phyloP scores from a whole-genome alignment of 192 early-diverging fungal species.

The Coemansia nantahalensis region DNA sequence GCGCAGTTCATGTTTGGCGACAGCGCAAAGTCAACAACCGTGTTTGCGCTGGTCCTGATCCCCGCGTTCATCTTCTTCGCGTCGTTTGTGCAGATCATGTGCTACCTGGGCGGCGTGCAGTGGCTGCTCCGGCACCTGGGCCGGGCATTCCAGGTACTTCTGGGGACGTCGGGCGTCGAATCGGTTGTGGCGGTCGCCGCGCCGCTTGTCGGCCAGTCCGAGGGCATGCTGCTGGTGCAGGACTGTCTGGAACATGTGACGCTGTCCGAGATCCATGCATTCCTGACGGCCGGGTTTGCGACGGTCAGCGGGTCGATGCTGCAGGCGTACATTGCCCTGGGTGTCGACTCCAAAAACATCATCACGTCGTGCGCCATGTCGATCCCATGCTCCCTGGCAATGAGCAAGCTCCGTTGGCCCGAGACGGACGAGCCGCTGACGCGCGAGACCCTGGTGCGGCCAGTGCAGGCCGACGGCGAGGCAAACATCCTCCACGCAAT shows the following conservation, averaged over 20 bases:
- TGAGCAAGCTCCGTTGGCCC: constrained; percentile 84
- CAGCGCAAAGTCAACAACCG: constrained; percentile 28
- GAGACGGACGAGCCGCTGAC: constrained; percentile 82
- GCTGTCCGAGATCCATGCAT: constrained; percentile 78
- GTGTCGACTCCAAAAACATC: constrained; percentile 62
- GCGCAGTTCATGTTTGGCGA: constrained; percentile 68
- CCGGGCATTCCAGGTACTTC: constrained; percentile 59
- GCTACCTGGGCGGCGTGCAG: constrained; percentile 82
- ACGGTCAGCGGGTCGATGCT: constrained; percentile 85
- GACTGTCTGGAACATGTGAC: constrained; percentile 85
- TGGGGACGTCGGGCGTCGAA: constrained; percentile 80
- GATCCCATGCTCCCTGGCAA: constrained; percentile 75
- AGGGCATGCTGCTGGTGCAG: constrained; percentile 77
- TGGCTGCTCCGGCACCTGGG: constrained; percentile 71
- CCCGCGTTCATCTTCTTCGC: constrained; percentile 90
- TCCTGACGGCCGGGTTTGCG: constrained; percentile 88
- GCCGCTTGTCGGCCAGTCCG: constrained; percentile 81
- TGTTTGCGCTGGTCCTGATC: constrained; percentile 71
- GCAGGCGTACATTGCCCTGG: constrained; percentile 69
- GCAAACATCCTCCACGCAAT: constrained; percentile 78
- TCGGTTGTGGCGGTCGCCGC: constrained; percentile 81
- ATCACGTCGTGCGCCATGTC: constrained; percentile 91
- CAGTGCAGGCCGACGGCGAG: constrained; percentile 59
- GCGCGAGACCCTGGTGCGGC: constrained; percentile 60
- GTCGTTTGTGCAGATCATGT: constrained; percentile 77